Base-by-base conservation (phyloP, 495 filamentous ascomycete species). In the Penicillium ucsense region DNA sequence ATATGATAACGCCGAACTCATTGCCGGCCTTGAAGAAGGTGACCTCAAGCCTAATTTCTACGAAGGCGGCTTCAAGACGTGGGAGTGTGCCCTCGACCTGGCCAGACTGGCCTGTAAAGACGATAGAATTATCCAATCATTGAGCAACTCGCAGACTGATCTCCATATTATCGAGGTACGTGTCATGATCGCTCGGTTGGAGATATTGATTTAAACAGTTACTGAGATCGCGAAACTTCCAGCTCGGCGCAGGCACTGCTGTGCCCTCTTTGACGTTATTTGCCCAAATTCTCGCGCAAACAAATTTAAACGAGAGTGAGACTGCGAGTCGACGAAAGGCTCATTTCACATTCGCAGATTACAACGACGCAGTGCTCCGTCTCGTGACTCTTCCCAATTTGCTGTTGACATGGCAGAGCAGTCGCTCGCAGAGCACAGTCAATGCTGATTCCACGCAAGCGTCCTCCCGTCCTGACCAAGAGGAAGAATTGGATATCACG, bases 1-100 rank as follows among this genome's bases (percentile, higher is more conserved):
- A 8, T 63, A 77, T 31, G 65, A 66, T 36, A 64, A 75, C 38
- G 55, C 67, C 52, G 62, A 70, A 47, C 55, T 71, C 11, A 72
- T 73, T 36, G 56, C 78, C 12, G 81, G 81, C 20, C 72, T 92
- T 7, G 87, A 83, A 32, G 73, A 86, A 57, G 83, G 86, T 49
- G 92, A 98, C 61, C 81, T 98, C 57, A 85, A 82, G 61, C 86
- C 88, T 8, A 84, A 85, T 51, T 82, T 96, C 57, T 98, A 98
- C 64, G 92, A 98, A 63, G 92, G 92, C 35, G 92, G 92, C n/a
- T 90, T 96, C 67, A 97, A 98, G 71, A 95, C 88, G 53, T 98
- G 92, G 92, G 92, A 98, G 67, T 95, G 92, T 68, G 83, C 85
- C 8, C 67, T 94, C 45, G 92, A 97, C 67, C 68, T 98, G 12